A percentile compares a stretch with the other conserved stretches of the same genome.
phyloP scores from a whole-genome alignment of 2,329 filamentous ascomycete genomes.

The Chaetomiaceae sp. region DNA sequence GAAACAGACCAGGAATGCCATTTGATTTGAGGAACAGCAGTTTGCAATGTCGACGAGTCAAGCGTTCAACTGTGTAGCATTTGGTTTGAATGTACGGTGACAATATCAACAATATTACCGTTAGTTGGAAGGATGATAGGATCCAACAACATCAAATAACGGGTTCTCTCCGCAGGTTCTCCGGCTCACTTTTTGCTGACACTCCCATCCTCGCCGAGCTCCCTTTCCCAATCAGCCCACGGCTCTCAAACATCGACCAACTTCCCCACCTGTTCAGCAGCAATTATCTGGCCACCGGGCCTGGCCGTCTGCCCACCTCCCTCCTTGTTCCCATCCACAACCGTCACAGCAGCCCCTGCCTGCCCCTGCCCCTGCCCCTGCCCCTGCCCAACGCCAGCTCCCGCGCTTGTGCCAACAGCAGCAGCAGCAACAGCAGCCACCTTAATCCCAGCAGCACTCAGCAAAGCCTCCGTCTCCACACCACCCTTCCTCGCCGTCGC shows the following conservation, averaged over 20 bases:
- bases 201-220: no score
- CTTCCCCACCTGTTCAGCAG: background rate
- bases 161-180: no score
- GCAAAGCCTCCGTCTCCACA: background rate
- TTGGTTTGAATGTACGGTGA: no score
- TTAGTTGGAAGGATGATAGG: no score
- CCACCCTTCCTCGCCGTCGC: background rate
- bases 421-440: background rate
- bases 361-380: no score
- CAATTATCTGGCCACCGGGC: background rate
- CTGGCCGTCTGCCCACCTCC: background rate
- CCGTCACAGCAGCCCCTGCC: no score
- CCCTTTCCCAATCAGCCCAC: no score
- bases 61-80: no score
- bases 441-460: background rate
- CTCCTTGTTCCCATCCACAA: background rate
- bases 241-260: constrained; percentile 18
- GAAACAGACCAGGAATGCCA: background rate
- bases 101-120: no score
- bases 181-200: no score
- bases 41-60: no score
- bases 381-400: background rate
- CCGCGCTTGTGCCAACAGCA: background rate
- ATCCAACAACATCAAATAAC: no score
- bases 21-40: background rate